phyloP scores from a whole-genome alignment of 345 rosid species.

The Eucalyptus albens region DNA sequence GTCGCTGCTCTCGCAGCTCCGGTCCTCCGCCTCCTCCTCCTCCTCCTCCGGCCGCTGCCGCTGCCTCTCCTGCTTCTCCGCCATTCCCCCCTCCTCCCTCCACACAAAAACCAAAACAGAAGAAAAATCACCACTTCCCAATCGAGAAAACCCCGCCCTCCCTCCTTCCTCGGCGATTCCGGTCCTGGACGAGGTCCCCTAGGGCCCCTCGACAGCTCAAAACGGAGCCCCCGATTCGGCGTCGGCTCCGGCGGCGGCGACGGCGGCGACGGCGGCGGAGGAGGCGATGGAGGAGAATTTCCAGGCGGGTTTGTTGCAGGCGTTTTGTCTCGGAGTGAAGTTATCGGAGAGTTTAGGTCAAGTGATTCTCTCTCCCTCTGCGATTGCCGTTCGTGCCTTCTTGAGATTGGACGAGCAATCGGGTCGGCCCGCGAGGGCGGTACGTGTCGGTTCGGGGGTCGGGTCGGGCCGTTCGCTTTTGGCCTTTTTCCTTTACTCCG shows the following conservation, averaged over 20 bases:
- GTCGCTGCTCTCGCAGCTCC: conserved; percentile 38
- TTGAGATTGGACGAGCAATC: not conserved
- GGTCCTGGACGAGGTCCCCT: not conserved
- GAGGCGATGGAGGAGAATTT: not conserved
- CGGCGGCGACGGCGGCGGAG: not conserved
- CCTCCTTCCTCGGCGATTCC: not conserved
- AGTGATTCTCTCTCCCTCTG: not conserved
- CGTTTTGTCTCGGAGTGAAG: not conserved
- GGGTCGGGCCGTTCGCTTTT: not conserved
- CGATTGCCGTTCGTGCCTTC: not conserved
- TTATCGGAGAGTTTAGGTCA: not conserved
- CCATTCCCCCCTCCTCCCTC: not conserved
- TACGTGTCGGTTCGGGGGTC: not conserved
- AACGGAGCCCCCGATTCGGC: not conserved
- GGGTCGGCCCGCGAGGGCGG: not conserved
- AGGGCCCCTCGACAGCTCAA: not conserved
- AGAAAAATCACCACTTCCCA: not conserved
- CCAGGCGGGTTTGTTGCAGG: not conserved
- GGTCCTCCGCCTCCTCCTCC: conserved; percentile 6
- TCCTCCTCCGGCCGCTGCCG: not conserved
- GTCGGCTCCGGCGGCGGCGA: not conserved
- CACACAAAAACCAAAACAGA: not conserved
- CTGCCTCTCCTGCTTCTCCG: not conserved
- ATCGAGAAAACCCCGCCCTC: not conserved
- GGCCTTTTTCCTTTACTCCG: not conserved